Evolutionary conservation across 2,329 filamentous ascomycete genomes (phyloP).

Genomic region (Chrysoporthe deuterocubensis): DNA sequence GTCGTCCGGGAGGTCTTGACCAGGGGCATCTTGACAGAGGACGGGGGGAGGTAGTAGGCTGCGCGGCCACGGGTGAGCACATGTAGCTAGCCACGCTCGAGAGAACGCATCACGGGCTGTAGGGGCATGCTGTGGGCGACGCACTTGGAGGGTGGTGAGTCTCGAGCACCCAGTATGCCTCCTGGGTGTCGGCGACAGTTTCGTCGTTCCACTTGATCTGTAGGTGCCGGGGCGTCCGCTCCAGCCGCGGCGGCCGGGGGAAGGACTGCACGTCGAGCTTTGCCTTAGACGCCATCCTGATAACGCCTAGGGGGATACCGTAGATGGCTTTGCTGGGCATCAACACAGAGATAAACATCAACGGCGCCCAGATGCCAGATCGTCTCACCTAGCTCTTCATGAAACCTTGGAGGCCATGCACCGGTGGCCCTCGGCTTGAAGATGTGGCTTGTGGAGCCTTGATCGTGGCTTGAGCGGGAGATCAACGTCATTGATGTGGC

Average conservation of each 20-base stretch:
- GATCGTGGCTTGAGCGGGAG: neutral
- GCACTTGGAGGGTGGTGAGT: constrained; percentile 65
- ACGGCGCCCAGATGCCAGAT: neutral
- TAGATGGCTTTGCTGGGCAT: too few species aligned
- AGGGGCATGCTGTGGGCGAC: constrained; percentile 30
- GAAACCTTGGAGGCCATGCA: neutral
- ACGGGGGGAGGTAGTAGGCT: constrained; percentile 65
- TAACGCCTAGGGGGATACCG: constrained; percentile 15
- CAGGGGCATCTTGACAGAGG: constrained; percentile 52
- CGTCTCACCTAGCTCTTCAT: neutral
- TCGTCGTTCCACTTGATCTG: constrained; percentile 59
- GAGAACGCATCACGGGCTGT: too few species aligned
- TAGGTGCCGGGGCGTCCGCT: constrained; percentile 57
- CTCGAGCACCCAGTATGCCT: constrained; percentile 66
- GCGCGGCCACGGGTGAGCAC: neutral
- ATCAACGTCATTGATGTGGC: constrained; percentile 22
- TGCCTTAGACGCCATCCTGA: constrained; percentile 43
- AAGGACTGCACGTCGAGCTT: constrained; percentile 61
- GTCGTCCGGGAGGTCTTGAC: constrained; percentile 48
- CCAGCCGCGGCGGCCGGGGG: constrained; percentile 61
- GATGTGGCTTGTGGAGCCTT: constrained; percentile 12
- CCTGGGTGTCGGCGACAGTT: constrained; percentile 60
- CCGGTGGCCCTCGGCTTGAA: constrained; percentile 13
- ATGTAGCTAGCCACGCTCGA: neutral
- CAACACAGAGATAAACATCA: neutral